A percentile compares a stretch with the other conserved stretches of the same genome.
Evolutionary conservation across 2,329 filamentous ascomycete species (phyloP).

Genomic region (Helminthosporium solani): DNA sequence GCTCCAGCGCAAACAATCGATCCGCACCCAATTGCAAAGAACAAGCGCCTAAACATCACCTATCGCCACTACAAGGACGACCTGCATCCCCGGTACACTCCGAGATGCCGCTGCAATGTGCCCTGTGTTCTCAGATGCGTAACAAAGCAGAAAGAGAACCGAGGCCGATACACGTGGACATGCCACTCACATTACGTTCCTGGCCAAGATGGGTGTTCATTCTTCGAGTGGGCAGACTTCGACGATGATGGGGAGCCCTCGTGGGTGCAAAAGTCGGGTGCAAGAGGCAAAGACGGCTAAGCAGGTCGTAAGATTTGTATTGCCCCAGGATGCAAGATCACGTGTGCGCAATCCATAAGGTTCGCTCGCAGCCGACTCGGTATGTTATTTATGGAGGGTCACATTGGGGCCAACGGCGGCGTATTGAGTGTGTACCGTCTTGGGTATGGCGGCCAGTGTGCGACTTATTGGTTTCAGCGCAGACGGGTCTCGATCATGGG

Average conservation of each 20-base stretch:
- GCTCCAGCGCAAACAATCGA: constrained; percentile 73
- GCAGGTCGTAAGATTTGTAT: constrained; percentile 1
- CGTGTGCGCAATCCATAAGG: too few relatives aligned
- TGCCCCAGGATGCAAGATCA: neutral
- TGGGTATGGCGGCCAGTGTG: constrained; percentile 5
- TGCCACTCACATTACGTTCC: constrained; percentile 76
- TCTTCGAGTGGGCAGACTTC: constrained; percentile 35
- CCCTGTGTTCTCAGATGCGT: constrained; percentile 73
- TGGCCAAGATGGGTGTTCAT: constrained; percentile 53
- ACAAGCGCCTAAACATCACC: constrained; percentile 86
- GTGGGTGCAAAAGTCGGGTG: constrained; percentile 46
- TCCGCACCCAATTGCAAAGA: constrained; percentile 79
- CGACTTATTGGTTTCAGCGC: too few relatives aligned
- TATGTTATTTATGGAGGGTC: neutral
- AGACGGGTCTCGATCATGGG: too few relatives aligned
- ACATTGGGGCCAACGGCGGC: neutral
- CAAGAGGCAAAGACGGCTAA: neutral
- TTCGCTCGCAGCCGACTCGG: too few relatives aligned
- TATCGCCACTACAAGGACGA: constrained; percentile 81
- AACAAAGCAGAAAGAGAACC: constrained; percentile 72
- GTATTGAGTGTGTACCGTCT: constrained; percentile 14
- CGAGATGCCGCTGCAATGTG: constrained; percentile 72
- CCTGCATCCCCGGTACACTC: constrained; percentile 76
- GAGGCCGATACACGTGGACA: constrained; percentile 90
- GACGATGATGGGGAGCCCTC: constrained; percentile 76